These are phyloP conservation scores for Xerophyta viscosa DNA, from an alignment of 106 monocot genomes.

Conservation along the genomic window DNA sequence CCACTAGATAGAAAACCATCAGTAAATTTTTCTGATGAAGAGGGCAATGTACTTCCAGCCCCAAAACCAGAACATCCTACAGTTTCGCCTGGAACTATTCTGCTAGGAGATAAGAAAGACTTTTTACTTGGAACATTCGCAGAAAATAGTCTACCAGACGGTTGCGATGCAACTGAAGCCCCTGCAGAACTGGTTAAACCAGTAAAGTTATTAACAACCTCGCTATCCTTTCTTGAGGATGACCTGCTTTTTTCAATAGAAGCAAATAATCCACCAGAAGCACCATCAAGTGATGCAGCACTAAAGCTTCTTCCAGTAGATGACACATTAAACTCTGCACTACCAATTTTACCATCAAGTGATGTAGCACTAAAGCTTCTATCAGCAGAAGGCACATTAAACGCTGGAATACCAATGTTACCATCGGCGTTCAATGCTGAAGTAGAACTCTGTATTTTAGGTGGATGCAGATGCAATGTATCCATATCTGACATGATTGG, in stretches of 20 bases:
- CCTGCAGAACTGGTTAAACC: slow-evolving; percentile 9
- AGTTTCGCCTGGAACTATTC: slow-evolving; percentile 9
- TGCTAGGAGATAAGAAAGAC: slow-evolving; percentile 14
- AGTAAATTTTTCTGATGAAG: slow-evolving; percentile 10
- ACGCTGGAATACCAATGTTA: background rate
- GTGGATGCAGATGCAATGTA: slow-evolving; percentile 5
- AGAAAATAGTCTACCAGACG: slow-evolving; percentile 6
- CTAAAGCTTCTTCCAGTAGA: slow-evolving; percentile 4
- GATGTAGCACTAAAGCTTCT: background rate
- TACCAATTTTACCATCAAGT: slow-evolving; percentile 1
- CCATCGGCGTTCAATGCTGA: background rate
- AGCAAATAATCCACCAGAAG: slow-evolving; percentile 11
- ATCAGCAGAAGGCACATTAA: slow-evolving; percentile 2
- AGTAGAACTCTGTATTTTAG: background rate
- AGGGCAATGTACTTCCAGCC: slow-evolving; percentile 3
- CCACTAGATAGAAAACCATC: slow-evolving; percentile 2
- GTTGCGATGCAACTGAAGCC: slow-evolving; percentile 14
- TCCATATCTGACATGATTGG: slow-evolving; percentile 1
- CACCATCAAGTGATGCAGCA: slow-evolving; percentile 1
- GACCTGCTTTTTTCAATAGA: slow-evolving; percentile 6
- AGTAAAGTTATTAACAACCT: slow-evolving; percentile 4
- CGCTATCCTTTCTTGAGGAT: slow-evolving; percentile 5
- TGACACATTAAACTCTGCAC: background rate
- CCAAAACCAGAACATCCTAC: slow-evolving; percentile 12
- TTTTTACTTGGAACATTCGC: slow-evolving; percentile 13